phyloP scores from a whole-genome alignment of 306 rosid genomes.

The Vachellia pachyceras region DNA sequence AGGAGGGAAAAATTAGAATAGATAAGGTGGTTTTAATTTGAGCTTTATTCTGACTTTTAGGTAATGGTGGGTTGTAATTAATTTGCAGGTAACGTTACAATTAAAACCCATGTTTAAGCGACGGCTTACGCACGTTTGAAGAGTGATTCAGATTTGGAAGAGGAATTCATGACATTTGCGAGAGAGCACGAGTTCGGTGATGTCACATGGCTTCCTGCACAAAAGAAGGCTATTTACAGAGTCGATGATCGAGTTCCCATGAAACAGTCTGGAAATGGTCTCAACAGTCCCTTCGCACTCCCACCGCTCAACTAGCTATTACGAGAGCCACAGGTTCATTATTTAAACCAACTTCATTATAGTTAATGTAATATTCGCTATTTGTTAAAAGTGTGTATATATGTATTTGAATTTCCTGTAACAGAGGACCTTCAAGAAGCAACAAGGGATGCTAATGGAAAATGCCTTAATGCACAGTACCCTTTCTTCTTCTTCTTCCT shows the following conservation, averaged over 20 bases:
- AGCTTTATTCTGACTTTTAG: background rate
- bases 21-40: background rate
- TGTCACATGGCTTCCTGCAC: conserved; percentile 57
- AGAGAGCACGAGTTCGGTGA: conserved; percentile 59
- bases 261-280: conserved; percentile 50
- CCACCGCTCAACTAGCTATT: conserved; percentile 20
- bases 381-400: background rate
- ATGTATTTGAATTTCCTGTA: background rate
- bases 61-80: background rate
- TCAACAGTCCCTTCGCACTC: conserved; percentile 43
- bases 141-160: conserved; percentile 55
- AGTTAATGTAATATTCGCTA: background rate
- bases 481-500: background rate
- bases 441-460: conserved; percentile 47
- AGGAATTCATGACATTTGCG: conserved; percentile 47
- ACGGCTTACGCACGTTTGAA: conserved; percentile 46
- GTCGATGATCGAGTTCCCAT: conserved; percentile 50
- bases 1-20: no score
- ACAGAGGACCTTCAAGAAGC: conserved; percentile 66
- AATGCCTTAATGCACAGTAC: conserved; percentile 49
- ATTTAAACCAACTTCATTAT: background rate
- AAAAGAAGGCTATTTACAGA: conserved; percentile 50
- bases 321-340: conserved; percentile 43
- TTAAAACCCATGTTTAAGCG: conserved; percentile 63
- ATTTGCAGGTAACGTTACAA: conserved; percentile 54